These are phyloP conservation scores for Aurinia saxatilis DNA, from an alignment of 345 rosid species.

Conservation along the genomic window DNA sequence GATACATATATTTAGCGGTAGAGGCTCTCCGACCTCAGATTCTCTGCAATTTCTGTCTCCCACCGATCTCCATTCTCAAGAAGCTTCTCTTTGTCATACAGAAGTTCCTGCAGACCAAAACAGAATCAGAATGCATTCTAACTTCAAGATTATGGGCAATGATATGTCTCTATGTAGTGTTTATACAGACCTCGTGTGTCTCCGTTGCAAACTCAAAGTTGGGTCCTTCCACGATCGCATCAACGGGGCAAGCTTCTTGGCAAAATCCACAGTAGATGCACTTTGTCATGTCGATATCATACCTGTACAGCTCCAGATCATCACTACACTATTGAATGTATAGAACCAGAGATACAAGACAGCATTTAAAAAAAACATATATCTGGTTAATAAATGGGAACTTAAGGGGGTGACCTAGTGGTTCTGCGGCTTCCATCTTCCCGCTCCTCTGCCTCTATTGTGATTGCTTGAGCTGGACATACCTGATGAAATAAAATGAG, in stretches of 20 bases:
- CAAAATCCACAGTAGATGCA: constrained; percentile 98
- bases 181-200: constrained; percentile 70
- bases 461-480: constrained; percentile 94
- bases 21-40: constrained; percentile 92
- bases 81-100: constrained; percentile 93
- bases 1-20: constrained; percentile 46
- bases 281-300: constrained; percentile 95
- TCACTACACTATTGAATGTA: constrained; percentile 1
- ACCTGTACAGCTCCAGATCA: constrained; percentile 36
- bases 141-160: too few species aligned
- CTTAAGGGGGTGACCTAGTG: constrained; percentile 52
- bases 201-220: constrained; percentile 94
- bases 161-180: background rate
- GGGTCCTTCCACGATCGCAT: constrained; percentile 97
- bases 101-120: constrained; percentile 57
- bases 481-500: constrained; percentile 36
- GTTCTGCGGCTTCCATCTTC: constrained; percentile 98
- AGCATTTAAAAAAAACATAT: background rate
- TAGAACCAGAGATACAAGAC: background rate
- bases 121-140: constrained; percentile 5
- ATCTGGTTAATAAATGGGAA: background rate
- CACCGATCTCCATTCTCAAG: constrained; percentile 95
- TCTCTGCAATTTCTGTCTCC: constrained; percentile 98
- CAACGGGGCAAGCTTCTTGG: constrained; percentile 99
- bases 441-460: constrained; percentile 92